A percentile compares a stretch with the other conserved stretches of the same genome.
Evolutionary conservation across 495 filamentous ascomycete genomes (phyloP).

Genomic region (Neurospora tetraspora): DNA sequence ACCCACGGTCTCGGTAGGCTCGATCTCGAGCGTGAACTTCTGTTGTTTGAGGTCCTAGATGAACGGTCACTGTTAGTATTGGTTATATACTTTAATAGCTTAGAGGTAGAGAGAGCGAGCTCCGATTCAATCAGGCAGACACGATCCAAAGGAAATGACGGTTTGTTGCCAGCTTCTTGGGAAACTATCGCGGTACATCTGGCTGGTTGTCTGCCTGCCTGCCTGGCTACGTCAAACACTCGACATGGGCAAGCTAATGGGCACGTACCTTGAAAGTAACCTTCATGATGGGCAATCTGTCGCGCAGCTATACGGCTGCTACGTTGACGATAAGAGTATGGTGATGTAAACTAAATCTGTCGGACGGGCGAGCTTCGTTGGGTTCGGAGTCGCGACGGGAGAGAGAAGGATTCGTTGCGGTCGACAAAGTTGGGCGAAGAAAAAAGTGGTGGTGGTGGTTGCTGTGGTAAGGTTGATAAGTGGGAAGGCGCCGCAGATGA

Average conservation of each 20-base stretch:
- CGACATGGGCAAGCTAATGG: neutral
- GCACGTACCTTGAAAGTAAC: constrained; percentile 40
- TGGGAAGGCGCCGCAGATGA: neutral
- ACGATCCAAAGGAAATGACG: neutral
- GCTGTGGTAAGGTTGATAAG: constrained; percentile 5
- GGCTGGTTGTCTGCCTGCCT: neutral
- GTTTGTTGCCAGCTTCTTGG: neutral
- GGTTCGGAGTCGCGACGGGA: neutral
- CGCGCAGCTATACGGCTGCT: constrained; percentile 23
- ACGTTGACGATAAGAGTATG: neutral
- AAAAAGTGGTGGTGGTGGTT: constrained; percentile 1
- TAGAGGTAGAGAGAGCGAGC: neutral
- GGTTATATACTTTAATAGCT: neutral
- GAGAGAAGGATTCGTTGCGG: neutral
- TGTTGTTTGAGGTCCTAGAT: constrained; percentile 90
- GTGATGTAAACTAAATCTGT: neutral
- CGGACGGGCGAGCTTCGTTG: neutral
- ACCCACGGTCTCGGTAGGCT: constrained; percentile 84
- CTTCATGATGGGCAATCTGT: constrained; percentile 35
- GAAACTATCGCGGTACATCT: neutral
- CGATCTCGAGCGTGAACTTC: constrained; percentile 90
- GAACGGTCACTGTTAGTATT: neutral
- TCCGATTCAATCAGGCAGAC: neutral
- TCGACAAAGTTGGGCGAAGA: neutral
- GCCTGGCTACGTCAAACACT: neutral